Base-by-base conservation (phyloP, 163 green algal genomes). In the Chlamydomonas reinhardtii region DNA sequence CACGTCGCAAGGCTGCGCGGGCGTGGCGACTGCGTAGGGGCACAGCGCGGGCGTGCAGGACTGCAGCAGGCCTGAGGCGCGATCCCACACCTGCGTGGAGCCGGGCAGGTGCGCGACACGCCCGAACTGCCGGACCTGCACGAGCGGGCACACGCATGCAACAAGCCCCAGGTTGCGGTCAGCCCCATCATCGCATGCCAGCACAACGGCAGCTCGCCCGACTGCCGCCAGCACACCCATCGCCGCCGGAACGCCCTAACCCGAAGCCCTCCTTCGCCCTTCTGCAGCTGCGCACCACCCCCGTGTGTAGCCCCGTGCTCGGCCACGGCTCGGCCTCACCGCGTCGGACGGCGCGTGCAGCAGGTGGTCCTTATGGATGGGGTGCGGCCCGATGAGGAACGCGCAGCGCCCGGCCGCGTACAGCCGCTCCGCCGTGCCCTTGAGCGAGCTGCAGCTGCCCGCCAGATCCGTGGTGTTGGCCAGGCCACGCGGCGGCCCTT, bases 351-450 rank as follows among this genome's bases (percentile, higher is more conserved):
- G 52, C 4, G 68, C 52, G 48, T 59, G 32, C 48, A 85, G 54
- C 25, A 25, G 20, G 20, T 70, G 61, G 32, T 35, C 2, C 79
- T 85, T 85, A 34, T 54, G 20, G 16, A 37, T 27, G 9, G 79
- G 79, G 24, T 78, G 79, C 52, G 79, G 79, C 15, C 68, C 79
- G 31, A 85, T 32, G 25, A 76, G 32, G 52, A 85, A 77, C 9
- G 79, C 68, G 66, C 79, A 85, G n/a, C 20, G 9, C 32, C 79
- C 79, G 2, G 24, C 27, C 16, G 25, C 24, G 68, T 85, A 85
- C 77, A 84, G 43, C 77, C 43, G 4, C 43, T 27, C 48, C 22
- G 77, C 77, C 24, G 77, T 76, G 43, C 77, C 77, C 20, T 76
- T 76, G 43, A 76, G 34, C 35, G 35, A 75, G 65, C n/a, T 76